Evolutionary conservation across 177 flowering plant species (phyloP), one percentile per base, ranked within the genome.

Genomic region (Vitis hybrid): DNA sequence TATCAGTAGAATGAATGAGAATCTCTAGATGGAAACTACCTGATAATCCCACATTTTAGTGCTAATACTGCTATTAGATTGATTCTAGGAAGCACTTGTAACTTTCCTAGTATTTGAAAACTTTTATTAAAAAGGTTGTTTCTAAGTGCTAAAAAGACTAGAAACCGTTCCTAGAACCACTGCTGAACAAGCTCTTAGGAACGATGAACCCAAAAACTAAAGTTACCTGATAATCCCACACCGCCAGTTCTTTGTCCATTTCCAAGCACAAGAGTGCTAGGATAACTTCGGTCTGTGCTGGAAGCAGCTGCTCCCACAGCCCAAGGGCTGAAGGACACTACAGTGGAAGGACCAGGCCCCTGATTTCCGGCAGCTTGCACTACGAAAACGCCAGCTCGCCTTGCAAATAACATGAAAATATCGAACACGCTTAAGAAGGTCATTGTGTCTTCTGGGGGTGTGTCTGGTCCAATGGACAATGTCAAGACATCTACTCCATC

Each of bases 271-370:
- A 96, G 88, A 20, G 80, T 73, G 56, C 76, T 78, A 12, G 92
- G 80, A 73, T 85, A 96, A 61, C 49, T 81, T 71, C 99, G 73
- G 77, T 92, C 97, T 5, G 91, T 88, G 75, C 51, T 66, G 72
- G 85, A 74, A 20, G 97, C 82, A 61, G 91, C 98, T 1, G 83
- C 97, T 10, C 90, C 89, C 18, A 93, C 75, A 31, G 83, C 81
- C 99, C 97, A 96, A 20, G 99, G 97, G 77, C 98, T 90, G 72
- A 74, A 92, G 6, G 97, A 85, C 5, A 84, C 84, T 0, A 90
- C 86, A 1, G 81, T 76, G 75, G 85, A 77, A 15, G 89, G 86
- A 7, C 45, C 78, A 0, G 99, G 98, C 2, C 97, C 99, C 11
- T 73, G 73, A 66, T 96, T 96, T 1, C 99, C 99, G 0, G 83